Conservation (phyloP, 1,284 basidiomycete genomes). For the Sanghuangporus sanghuang region DNA sequence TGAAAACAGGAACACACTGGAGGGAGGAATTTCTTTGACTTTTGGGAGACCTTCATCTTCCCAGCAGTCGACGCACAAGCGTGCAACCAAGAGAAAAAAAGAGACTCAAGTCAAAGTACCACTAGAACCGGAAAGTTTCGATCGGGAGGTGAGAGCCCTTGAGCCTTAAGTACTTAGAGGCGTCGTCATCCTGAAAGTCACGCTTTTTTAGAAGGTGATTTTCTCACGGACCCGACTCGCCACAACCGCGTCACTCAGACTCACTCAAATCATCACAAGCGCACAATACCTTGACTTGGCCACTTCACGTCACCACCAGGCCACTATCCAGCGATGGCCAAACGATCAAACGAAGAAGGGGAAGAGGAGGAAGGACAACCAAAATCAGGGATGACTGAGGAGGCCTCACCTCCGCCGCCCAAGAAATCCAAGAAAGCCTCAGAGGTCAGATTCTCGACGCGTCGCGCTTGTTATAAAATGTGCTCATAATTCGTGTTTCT, state of each 20-base stretch:
- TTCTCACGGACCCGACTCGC: slow-evolving; percentile 1
- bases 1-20: slow-evolving; percentile 44
- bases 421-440: slow-evolving; percentile 14
- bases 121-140: neutral
- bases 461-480: neutral
- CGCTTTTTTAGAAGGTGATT: neutral
- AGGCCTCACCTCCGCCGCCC: neutral
- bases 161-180: neutral
- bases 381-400: neutral
- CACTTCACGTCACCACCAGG: neutral
- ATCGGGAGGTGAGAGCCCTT: neutral
- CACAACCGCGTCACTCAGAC: neutral
- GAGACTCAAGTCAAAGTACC: slow-evolving; percentile 2
- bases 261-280: neutral
- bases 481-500: neutral
- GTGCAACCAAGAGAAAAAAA: slow-evolving; percentile 1
- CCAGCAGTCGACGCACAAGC: slow-evolving; percentile 38
- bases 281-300: neutral
- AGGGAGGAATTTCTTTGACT: slow-evolving; percentile 69
- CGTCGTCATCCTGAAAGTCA: neutral
- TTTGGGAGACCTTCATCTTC: slow-evolving; percentile 77
- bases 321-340: neutral
- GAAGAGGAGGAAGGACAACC: neutral
- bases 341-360: slow-evolving; percentile 2
- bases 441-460: neutral